Conservation (phyloP, 306 rosid species). For the Datisca glomerata region DNA sequence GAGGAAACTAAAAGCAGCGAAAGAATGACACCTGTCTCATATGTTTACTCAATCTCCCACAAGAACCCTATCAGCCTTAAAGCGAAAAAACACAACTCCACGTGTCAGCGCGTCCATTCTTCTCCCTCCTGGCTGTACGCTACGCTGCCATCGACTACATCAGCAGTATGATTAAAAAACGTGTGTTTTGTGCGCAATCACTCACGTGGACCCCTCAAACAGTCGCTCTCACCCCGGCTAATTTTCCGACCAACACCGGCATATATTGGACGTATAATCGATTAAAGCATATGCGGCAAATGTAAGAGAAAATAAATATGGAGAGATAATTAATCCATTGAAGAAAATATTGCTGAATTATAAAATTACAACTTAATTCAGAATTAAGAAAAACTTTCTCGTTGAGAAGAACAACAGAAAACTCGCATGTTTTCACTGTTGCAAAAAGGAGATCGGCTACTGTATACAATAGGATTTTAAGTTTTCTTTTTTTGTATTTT, state of each 20-base stretch:
- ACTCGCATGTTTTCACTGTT: slow-evolving; percentile 12
- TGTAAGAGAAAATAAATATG: not conserved
- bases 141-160: not conserved
- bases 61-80: slow-evolving; percentile 4
- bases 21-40: slow-evolving; percentile 6
- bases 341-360: slow-evolving; percentile 5
- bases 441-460: slow-evolving; percentile 26
- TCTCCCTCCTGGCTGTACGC: not conserved
- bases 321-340: not conserved
- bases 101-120: not conserved
- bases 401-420: slow-evolving; percentile 13
- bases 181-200: not conserved
- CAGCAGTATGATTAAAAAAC: not conserved
- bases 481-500: not conserved
- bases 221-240: not conserved
- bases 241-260: no score
- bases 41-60: slow-evolving; percentile 1
- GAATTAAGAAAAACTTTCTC: slow-evolving; percentile 6
- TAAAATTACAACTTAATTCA: slow-evolving; percentile 11
- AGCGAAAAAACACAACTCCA: not conserved
- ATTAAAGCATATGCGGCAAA: no score
- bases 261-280: no score
- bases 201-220: not conserved
- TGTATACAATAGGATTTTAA: slow-evolving; percentile 18
- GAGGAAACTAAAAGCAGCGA: not conserved